Percentiles rank a stretch among this genome's conserved stretches.
phyloP scores from a whole-genome alignment of 1,284 basidiomycete genomes.

The Wolfiporia cocos region DNA sequence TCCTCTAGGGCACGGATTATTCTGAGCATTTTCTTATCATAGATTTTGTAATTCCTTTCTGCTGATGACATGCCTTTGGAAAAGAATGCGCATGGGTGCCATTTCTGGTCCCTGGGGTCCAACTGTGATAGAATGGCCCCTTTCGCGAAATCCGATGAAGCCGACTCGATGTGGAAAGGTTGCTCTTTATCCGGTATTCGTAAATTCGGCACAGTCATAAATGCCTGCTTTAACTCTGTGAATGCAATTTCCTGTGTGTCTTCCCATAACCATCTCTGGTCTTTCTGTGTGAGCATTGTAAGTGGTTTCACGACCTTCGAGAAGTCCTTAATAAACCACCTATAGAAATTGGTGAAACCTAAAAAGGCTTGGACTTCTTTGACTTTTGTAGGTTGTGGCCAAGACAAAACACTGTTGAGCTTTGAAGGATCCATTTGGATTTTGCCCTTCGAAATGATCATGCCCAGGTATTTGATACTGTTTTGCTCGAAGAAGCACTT shows the following conservation, averaged over 20 bases:
- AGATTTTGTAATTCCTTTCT: constrained; percentile 19
- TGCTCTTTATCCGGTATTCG: neutral
- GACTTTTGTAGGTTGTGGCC: constrained; percentile 26
- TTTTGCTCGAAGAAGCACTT: constrained; percentile 30
- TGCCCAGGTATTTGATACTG: constrained; percentile 32
- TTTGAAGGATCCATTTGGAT: constrained; percentile 32
- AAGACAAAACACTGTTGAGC: constrained; percentile 24
- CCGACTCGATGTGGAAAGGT: neutral
- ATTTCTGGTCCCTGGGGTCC: neutral
- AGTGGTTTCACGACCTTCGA: constrained; percentile 25
- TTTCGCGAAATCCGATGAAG: neutral
- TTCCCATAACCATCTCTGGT: neutral
- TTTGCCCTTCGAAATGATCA: constrained; percentile 22
- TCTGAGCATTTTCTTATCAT: constrained; percentile 22
- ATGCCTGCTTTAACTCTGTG: neutral
- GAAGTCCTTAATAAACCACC: constrained; percentile 19
- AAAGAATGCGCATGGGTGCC: neutral
- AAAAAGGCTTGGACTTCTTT: constrained; percentile 28
- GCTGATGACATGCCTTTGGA: neutral
- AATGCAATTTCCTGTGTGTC: neutral
- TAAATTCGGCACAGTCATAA: neutral
- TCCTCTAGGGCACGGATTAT: constrained; percentile 21
- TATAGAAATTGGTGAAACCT: constrained; percentile 1
- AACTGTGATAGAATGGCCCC: neutral
- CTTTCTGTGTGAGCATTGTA: constrained; percentile 10